Base-by-base conservation (phyloP, 352 stramenopile genomes). In the Globisporangium perplexum region DNA sequence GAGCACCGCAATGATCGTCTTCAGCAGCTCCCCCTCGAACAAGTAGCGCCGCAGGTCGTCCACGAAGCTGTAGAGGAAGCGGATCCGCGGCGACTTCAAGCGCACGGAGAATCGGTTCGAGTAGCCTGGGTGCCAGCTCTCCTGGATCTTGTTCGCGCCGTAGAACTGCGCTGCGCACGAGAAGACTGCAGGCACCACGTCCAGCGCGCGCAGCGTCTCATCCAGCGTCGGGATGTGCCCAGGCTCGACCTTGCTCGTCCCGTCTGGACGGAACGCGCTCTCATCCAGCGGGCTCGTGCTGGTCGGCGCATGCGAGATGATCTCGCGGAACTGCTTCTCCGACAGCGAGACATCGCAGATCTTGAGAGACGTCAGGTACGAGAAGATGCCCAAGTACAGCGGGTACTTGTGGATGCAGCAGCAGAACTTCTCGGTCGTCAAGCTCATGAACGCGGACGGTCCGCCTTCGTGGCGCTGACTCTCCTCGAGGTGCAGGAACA, bases 11-110 rank as follows among this genome's bases (percentile, higher is more conserved):
- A 84, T 64, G 12, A 89, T 53, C 12, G 83, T 93, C 53, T 78
- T 53, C 24, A 90, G 50, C 36, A 93, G 39, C 33, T 83, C 59
- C 18, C 84, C 84, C 22, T 89, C 80, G 26, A 88, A 59, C 44
- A 72, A 87, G 41, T 94, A 93, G 6, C 74, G 71, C 20, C 76
- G 74, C 47, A 94, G 71, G 35, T 94, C 84, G 47, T 88, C 71
- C 20, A 94, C 56, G 57, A 94, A 93, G 35, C 77, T 83, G 58
- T 90, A 91, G 23, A 94, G 60, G 38, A 94, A 85, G 22, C 84
- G 81, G 31, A 93, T 88, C 8, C 82, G 74, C 18, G 84, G 84
- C 12, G 84, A 90, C 44, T 83, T 85, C 0, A 94, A 55, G 0
- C 84, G 82, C 11, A 94, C 62, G 0, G 78, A 81, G 39, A 86